Base-by-base conservation (phyloP, 2,329 filamentous ascomycete species). In the Dothideomycetes sp. region DNA sequence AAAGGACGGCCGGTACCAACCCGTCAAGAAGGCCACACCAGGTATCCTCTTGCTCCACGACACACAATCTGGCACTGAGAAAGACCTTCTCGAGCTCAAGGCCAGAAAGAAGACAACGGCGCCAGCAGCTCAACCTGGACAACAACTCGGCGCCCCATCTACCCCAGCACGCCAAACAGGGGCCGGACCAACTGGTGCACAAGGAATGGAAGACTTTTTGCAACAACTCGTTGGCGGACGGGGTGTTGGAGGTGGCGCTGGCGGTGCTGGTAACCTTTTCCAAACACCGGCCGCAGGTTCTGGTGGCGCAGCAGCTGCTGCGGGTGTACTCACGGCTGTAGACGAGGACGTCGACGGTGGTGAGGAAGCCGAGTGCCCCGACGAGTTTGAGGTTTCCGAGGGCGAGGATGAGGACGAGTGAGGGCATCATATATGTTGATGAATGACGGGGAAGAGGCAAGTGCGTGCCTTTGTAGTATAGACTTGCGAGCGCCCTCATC, bases 1-100 rank as follows among this genome's bases (percentile, higher is more conserved):
- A 36, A 76, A 84, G 47, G 84, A 84, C 34, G 58, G 55, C 15
- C 80, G 93, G 51, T 98, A 95, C 64, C 85, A 84, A 70, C 89
- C 91, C 27, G 88, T 96, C 47, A 85, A 84, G 68, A 80, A 94
- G 83, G 85, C 89, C 46, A 96, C 89, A 31, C 89, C 91, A 49
- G 91, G 91, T 49, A 86, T 94, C 29, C 79, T 96, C 24, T 73
- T 98, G n/a, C 77, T 98, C 16, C 72, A 84, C 41, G 91, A 98
- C 59, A 87, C 80, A 11, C 74, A 81, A 48, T 83, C 87, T 1
- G 75, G 78, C 1, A 82, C 94, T 59, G 64, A 79, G 35, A 93
- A 94, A 60, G 69, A 78, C 14, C 72, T 91, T 5, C 74, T 98
- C 35, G 91, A 96, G 59, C 78, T 96, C 61, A 94, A 93, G 68